Percentiles rank a stretch among this genome's conserved stretches.
phyloP scores from a whole-genome alignment of 306 rosid genomes.

The Rosa multiflora region DNA sequence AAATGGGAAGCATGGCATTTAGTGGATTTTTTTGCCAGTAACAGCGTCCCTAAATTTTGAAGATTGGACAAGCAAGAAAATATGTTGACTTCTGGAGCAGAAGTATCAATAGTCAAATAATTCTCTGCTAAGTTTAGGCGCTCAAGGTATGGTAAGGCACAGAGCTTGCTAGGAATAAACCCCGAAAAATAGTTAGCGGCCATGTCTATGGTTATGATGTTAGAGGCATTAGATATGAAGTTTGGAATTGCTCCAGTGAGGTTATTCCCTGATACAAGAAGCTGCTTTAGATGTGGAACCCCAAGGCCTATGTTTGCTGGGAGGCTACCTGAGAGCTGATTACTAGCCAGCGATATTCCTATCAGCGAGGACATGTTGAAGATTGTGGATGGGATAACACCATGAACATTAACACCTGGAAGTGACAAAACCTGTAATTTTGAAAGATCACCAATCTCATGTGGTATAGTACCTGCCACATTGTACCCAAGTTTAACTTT shows the following conservation, averaged over 20 bases:
- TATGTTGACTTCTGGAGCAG: not conserved
- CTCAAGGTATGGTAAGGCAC: conserved; percentile 1
- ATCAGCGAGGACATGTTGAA: conserved; percentile 20
- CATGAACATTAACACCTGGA: not conserved
- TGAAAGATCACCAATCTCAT: conserved; percentile 20
- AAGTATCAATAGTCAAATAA: conserved; percentile 5
- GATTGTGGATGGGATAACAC: conserved; percentile 24
- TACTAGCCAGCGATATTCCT: not conserved
- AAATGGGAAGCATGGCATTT: not conserved
- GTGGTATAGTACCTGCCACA: conserved; percentile 21
- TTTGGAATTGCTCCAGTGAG: conserved; percentile 20
- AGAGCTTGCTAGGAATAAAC: not conserved
- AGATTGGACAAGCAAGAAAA: conserved; percentile 2
- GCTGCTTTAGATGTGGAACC: conserved; percentile 14
- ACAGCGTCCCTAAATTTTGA: not conserved
- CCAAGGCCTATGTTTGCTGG: conserved; percentile 11
- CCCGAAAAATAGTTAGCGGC: conserved; percentile 9
- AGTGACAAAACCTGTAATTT: not conserved
- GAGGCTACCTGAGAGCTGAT: conserved; percentile 24
- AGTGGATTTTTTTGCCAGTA: not conserved
- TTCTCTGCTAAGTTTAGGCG: not conserved
- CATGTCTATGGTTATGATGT: not conserved
- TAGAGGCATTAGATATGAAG: conserved; percentile 23
- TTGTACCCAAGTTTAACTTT: not conserved
- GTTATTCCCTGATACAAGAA: not conserved